Evolutionary conservation across 306 rosid species (phyloP), one percentile per base, ranked within the genome.

Genomic region (Rubus parviflorus): DNA sequence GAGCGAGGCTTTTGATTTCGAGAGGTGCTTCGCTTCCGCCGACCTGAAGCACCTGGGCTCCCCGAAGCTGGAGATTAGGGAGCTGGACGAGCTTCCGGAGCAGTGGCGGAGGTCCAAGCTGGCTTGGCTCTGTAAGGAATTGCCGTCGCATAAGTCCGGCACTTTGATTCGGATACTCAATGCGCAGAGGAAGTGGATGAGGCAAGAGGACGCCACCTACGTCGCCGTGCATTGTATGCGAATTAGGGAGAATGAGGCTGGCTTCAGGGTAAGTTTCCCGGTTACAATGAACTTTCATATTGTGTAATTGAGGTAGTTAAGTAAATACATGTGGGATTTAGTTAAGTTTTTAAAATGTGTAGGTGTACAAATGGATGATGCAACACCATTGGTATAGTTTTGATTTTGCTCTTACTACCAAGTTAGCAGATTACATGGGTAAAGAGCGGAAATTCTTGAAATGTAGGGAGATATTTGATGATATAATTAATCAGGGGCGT

Each of bases 311-410:
- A 4, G 7, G 6, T 42, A 42, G 46, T 42, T 42, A 8, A 42
- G 46, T 23, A 23, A 23, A 58, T 58, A 11, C 23, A 23, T 23
- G 58, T 3, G 49, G 49, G 30, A 41, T 6, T 17, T 72, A 8
- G 45, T 25, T 51, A 17, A 51, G 25, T 37, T 11, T 71, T 4
- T 2, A 2, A 72, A 72, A 35, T 53, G 52, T 58, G 54, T 37
- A 93, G 98, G 98, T 94, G 53, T 94, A 94, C 93, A 92, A 88
- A 85, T 94, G 98, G 97, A 92, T 88, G 97, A 85, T 94, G 97
- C 92, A 89, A 75, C 94, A 89, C 25, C 79, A 75, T 76, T 92
- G 98, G 97, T 88, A 88, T 69, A 84, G 81, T 37, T 94, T 94
- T 81, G 95, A 94, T 84, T 92, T 88, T 83, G 91, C 97, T 57